Conservation (phyloP, 2,329 filamentous ascomycete species). For the Paracamarosporium sp. region DNA sequence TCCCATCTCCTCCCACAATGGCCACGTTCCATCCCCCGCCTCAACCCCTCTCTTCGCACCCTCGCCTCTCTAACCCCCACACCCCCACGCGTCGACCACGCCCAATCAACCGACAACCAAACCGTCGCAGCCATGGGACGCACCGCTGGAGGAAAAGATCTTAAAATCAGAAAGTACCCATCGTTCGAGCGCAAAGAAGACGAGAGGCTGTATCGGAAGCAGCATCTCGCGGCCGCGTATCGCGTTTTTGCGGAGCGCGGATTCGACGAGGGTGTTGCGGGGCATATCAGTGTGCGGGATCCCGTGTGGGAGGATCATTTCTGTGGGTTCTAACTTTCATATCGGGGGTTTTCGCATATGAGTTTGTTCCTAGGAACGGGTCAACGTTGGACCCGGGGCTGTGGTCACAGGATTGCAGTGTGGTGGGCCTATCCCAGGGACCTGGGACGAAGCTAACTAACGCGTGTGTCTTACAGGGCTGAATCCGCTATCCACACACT, state of each 20-base stretch:
- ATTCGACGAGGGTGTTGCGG: constrained; percentile 51
- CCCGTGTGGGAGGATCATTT: constrained; percentile 42
- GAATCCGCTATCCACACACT: constrained; percentile 54
- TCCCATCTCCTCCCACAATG: not conserved
- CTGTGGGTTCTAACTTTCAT: constrained; percentile 29
- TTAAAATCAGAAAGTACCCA: constrained; percentile 56
- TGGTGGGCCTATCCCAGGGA: not conserved
- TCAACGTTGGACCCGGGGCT: too few relatives aligned
- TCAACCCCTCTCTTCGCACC: constrained; percentile 13
- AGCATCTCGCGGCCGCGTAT: constrained; percentile 55
- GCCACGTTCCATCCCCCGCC: not conserved
- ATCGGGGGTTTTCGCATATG: too few relatives aligned
- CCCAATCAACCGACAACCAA: constrained; percentile 50
- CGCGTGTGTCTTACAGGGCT: constrained; percentile 34
- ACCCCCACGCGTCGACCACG: constrained; percentile 33
- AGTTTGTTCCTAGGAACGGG: too few relatives aligned
- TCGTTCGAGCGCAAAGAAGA: constrained; percentile 47
- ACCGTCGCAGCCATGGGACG: constrained; percentile 55
- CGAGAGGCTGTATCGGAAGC: constrained; percentile 52
- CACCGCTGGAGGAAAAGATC: constrained; percentile 52
- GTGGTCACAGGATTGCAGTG: not conserved
- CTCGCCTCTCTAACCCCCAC: constrained; percentile 23
- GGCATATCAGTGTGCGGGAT: constrained; percentile 54
- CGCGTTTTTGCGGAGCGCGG: constrained; percentile 47
- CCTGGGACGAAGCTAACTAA: not conserved